Evolutionary conservation across 345 rosid species (phyloP).

Genomic region (Murraya paniculata): DNA sequence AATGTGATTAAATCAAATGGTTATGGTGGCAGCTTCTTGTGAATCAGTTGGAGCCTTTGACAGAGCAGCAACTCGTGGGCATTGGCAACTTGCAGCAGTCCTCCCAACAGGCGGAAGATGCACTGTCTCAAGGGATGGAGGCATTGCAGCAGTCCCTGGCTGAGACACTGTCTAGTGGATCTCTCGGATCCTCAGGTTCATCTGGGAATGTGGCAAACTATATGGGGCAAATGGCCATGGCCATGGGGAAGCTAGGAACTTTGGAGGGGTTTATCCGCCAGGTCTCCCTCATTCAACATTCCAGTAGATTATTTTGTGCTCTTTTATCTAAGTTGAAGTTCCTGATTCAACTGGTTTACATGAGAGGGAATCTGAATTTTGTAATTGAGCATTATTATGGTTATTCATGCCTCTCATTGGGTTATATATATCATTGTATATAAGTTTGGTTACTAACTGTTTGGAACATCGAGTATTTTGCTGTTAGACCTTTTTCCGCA

Average conservation of each 20-base stretch:
- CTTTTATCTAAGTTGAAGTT: neutral
- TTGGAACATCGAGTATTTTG: neutral
- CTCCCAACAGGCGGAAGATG: conserved; percentile 99
- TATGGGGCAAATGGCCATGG: conserved; percentile 99
- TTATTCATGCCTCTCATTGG: neutral
- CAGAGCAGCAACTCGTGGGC: conserved; percentile 82
- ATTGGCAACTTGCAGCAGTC: conserved; percentile 89
- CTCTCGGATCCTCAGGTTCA: conserved; percentile 80
- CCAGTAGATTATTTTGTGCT: neutral
- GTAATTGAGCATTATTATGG: neutral
- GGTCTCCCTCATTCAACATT: conserved; percentile 34
- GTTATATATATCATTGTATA: neutral
- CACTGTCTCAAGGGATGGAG: conserved; percentile 99
- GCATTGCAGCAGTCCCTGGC: conserved; percentile 93
- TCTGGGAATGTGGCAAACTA: conserved; percentile 90
- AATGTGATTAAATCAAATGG: neutral
- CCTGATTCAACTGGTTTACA: neutral
- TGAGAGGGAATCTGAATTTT: neutral
- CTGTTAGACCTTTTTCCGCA: neutral
- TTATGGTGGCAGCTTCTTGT: conserved; percentile 65
- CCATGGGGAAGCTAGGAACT: conserved; percentile 98
- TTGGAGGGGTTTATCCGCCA: conserved; percentile 95
- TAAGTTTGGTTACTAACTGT: neutral
- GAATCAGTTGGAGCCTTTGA: conserved; percentile 92
- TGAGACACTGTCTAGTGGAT: conserved; percentile 84